Evolutionary conservation across 208 protist genomes (phyloP).

Genomic region (Leishmania gerbilli): DNA sequence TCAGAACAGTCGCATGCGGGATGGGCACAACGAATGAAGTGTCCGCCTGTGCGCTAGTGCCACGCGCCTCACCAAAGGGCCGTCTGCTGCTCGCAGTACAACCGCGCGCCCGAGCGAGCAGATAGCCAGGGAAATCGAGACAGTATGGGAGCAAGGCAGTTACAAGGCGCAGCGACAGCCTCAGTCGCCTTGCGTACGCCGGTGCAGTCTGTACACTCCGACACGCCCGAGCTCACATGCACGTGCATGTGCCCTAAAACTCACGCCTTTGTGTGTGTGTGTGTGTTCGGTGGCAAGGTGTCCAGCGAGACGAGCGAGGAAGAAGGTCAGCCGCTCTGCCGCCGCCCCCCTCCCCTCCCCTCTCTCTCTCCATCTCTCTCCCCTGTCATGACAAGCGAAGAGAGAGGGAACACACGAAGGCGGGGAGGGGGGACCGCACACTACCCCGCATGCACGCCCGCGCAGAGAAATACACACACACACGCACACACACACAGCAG

Average conservation of each 20-base stretch:
- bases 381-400: background rate
- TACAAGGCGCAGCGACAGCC: background rate
- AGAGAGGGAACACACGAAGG: background rate
- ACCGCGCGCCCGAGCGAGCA: background rate
- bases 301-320: too few species aligned
- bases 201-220: background rate
- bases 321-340: too few species aligned
- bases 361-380: background rate
- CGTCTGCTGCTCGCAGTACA: background rate
- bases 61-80: background rate
- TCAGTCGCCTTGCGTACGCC: background rate
- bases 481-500: background rate
- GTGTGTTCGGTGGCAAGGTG: too few species aligned
- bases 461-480: background rate
- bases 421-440: background rate
- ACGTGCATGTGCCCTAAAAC: background rate
- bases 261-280: too few species aligned
- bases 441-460: background rate
- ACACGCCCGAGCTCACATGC: background rate
- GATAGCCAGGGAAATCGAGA: background rate
- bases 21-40: background rate
- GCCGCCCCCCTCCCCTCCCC: too few species aligned
- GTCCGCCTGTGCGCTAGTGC: background rate
- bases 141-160: background rate
- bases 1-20: background rate